phyloP scores from a whole-genome alignment of 2,329 filamentous ascomycete genomes.

The Aspergillus neoniger region DNA sequence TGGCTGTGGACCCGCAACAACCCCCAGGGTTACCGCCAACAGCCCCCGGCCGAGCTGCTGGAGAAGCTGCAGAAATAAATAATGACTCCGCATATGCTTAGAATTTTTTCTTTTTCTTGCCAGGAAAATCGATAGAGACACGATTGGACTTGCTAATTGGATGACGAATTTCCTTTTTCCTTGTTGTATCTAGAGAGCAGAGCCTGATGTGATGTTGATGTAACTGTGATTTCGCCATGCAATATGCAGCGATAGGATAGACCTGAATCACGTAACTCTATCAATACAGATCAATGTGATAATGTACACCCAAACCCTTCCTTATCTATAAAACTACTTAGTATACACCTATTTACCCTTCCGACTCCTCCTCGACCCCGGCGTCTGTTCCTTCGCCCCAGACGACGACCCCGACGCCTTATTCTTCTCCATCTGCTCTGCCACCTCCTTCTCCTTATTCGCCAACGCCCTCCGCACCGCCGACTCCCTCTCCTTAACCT shows the following conservation, averaged over 20 bases:
- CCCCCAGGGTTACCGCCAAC: conserved; percentile 88
- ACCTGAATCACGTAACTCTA: too few species aligned
- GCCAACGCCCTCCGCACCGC: conserved; percentile 62
- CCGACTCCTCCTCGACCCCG: conserved; percentile 44
- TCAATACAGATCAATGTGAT: too few species aligned
- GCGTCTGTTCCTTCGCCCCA: conserved; percentile 30
- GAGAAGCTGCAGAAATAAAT: conserved; percentile 50
- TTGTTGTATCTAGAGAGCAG: neutral
- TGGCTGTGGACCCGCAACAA: conserved; percentile 99
- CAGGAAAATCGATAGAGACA: neutral
- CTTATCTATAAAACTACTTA: neutral
- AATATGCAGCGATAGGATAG: neutral
- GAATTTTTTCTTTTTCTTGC: neutral
- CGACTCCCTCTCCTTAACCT: conserved; percentile 76
- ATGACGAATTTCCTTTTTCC: conserved; percentile 40
- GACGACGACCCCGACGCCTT: conserved; percentile 14
- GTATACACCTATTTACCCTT: conserved; percentile 26
- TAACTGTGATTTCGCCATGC: too few species aligned
- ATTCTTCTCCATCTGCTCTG: conserved; percentile 25
- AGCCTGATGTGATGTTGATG: neutral
- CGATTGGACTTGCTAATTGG: conserved; percentile 26
- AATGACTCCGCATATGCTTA: neutral
- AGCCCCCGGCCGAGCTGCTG: conserved; percentile 80
- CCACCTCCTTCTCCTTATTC: conserved; percentile 53
- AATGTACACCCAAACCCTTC: too few species aligned